These are phyloP conservation scores for Penicillium desertorum DNA, from an alignment of 495 filamentous ascomycete species.

Conservation along the genomic window DNA sequence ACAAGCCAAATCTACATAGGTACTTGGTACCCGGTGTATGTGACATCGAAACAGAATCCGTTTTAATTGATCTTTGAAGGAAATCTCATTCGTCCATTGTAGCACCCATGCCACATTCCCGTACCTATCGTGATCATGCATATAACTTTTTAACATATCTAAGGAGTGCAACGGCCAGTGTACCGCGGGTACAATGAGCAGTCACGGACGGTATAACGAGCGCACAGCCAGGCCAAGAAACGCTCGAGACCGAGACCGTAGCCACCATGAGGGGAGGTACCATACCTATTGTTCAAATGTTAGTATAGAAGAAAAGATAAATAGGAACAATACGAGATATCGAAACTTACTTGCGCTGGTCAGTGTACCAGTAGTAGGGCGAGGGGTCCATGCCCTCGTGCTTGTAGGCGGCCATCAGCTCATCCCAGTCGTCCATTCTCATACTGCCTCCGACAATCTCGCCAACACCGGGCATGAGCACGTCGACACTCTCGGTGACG, in stretches of 20 bases:
- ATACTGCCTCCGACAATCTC: conserved; percentile 97
- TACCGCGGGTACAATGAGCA: conserved; percentile 90
- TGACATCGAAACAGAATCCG: background rate
- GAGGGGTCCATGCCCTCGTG: conserved; percentile 79
- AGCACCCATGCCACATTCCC: conserved; percentile 5
- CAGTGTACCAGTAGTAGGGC: conserved; percentile 98
- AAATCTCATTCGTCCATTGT: background rate
- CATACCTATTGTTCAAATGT: conserved; percentile 61
- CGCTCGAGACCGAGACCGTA: conserved; percentile 95
- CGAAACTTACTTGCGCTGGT: conserved; percentile 88
- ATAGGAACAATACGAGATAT: background rate
- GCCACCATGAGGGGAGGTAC: conserved; percentile 89
- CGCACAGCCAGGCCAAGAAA: conserved; percentile 95
- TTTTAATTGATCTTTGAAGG: background rate
- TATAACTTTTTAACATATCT: conserved; percentile 20
- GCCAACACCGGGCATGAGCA: conserved; percentile 93
- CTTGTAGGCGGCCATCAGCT: conserved; percentile 85
- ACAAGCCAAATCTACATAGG: background rate
- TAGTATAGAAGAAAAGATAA: conserved; percentile 1
- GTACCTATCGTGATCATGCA: conserved; percentile 11
- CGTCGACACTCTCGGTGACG: conserved; percentile 96
- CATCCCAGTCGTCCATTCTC: conserved; percentile 92
- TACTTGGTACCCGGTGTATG: background rate
- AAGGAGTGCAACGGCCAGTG: conserved; percentile 92
- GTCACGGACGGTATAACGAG: conserved; percentile 86